Evolutionary conservation across 2,329 filamentous ascomycete species (phyloP).

Genomic region (Fusarium nematophilum): DNA sequence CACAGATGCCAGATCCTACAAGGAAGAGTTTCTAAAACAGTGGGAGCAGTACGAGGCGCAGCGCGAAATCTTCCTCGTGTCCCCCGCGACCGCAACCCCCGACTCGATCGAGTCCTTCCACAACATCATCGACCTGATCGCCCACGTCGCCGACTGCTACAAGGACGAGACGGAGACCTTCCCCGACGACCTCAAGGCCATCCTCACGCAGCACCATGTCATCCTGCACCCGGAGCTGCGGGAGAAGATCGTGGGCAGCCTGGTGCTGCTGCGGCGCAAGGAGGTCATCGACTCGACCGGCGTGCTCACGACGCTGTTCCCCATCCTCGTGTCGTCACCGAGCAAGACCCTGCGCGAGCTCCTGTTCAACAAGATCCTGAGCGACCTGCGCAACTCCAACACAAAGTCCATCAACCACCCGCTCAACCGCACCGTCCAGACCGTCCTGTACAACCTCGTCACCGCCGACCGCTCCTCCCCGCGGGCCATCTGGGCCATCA

Average conservation of each 20-base stretch:
- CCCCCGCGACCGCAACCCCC: slow-evolving; percentile 81
- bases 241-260: slow-evolving; percentile 92
- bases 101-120: slow-evolving; percentile 85
- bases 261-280: slow-evolving; percentile 89
- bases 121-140: slow-evolving; percentile 92
- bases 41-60: slow-evolving; percentile 93
- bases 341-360: slow-evolving; percentile 89
- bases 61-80: slow-evolving; percentile 88
- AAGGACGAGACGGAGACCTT: slow-evolving; percentile 82
- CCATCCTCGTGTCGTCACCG: slow-evolving; percentile 89
- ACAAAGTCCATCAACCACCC: slow-evolving; percentile 89
- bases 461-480: slow-evolving; percentile 85
- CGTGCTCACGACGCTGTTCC: slow-evolving; percentile 92
- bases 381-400: slow-evolving; percentile 89
- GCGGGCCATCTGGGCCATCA: slow-evolving; percentile 95
- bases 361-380: slow-evolving; percentile 89
- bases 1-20: slow-evolving; percentile 73
- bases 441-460: slow-evolving; percentile 90
- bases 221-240: slow-evolving; percentile 85
- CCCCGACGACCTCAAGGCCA: slow-evolving; percentile 81
- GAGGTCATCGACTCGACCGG: slow-evolving; percentile 88
- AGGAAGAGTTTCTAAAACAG: slow-evolving; percentile 87
- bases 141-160: slow-evolving; percentile 94
- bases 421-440: slow-evolving; percentile 93
- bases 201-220: slow-evolving; percentile 85